phyloP scores from a whole-genome alignment of 1,284 basidiomycete species.

The Melampsora larici-populina region DNA sequence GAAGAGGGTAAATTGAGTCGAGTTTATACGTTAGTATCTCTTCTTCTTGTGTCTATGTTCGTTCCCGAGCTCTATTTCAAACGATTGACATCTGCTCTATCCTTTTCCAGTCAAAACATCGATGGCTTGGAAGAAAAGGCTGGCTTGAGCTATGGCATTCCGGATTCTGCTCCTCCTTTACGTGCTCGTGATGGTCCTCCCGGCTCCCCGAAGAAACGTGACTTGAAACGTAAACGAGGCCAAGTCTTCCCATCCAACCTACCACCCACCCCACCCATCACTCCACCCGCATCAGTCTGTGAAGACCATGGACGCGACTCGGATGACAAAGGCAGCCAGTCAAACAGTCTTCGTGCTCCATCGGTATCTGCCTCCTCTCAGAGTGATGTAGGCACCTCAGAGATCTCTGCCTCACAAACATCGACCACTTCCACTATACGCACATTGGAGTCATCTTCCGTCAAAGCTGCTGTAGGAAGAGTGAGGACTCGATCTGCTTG shows the following conservation, averaged over 20 bases:
- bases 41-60: background rate
- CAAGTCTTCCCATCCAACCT: slow-evolving; percentile 13
- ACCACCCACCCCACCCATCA: slow-evolving; percentile 22
- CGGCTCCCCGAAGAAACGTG: slow-evolving; percentile 1
- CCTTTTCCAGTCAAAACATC: slow-evolving; percentile 50
- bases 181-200: background rate
- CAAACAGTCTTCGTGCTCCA: no score
- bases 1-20: slow-evolving; percentile 52
- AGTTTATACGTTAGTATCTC: slow-evolving; percentile 49
- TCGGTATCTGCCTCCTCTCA: background rate
- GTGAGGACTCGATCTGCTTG: slow-evolving; percentile 44
- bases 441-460: slow-evolving; percentile 17
- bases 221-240: slow-evolving; percentile 38
- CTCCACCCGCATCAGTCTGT: slow-evolving; percentile 14
- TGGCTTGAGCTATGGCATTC: slow-evolving; percentile 53
- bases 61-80: no score
- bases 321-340: no score
- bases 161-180: slow-evolving; percentile 17
- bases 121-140: slow-evolving; percentile 54
- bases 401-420: background rate
- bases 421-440: background rate
- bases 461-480: slow-evolving; percentile 12
- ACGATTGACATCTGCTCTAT: background rate
- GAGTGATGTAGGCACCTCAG: background rate
- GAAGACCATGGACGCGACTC: no score